Conservation (phyloP, 106 monocot species). For the Dactylorhiza incarnata region DNA sequence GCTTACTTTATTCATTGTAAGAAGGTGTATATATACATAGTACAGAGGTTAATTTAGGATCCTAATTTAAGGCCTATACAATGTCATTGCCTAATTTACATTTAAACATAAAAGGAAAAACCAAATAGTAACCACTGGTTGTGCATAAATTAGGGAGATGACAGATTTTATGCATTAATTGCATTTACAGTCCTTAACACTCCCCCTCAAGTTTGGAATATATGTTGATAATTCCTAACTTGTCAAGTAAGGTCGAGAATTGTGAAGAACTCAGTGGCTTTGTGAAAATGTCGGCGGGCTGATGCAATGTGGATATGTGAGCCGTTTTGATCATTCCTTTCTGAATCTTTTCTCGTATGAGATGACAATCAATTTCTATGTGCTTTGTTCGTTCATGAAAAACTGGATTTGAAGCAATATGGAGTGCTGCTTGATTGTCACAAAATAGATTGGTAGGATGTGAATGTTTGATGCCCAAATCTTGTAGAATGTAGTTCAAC, state of each 20-base stretch:
- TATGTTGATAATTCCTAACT: slow-evolving; percentile 6
- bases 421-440: background rate
- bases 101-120: no score
- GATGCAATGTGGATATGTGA: background rate
- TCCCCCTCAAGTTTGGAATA: background rate
- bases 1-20: no score
- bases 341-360: background rate
- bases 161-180: no score
- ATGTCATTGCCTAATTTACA: no score
- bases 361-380: slow-evolving; percentile 9
- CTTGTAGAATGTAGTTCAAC: background rate
- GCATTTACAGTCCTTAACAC: background rate
- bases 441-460: background rate
- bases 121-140: no score
- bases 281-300: slow-evolving; percentile 1
- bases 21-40: no score
- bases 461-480: background rate
- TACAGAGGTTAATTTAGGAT: no score
- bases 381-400: background rate
- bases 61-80: no score
- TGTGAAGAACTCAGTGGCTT: background rate
- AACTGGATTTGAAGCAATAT: background rate
- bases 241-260: background rate
- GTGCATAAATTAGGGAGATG: no score
- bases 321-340: background rate